Percentiles rank a stretch among this genome's conserved stretches.
Conservation (phyloP, 495 filamentous ascomycete species). For the Trichoderma parareesei region DNA sequence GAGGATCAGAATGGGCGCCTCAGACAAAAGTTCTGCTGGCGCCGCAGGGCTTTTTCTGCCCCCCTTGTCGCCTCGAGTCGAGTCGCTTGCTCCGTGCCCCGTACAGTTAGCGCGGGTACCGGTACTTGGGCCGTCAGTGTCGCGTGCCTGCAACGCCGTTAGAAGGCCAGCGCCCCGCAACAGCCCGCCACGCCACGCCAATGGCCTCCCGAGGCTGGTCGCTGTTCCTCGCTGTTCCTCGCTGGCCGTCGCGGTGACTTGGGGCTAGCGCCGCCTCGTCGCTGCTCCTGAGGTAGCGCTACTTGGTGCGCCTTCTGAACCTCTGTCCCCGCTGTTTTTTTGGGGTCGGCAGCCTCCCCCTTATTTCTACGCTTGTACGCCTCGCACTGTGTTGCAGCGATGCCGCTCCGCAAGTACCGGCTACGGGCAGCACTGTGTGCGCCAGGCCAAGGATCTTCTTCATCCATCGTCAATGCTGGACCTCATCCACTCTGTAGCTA, state of each 20-base stretch:
- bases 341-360: background rate
- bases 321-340: background rate
- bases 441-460: too few species aligned
- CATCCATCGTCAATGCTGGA: too few species aligned
- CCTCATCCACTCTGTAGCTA: too few species aligned
- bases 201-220: background rate
- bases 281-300: too few species aligned
- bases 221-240: background rate
- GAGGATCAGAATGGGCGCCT: background rate
- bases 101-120: background rate
- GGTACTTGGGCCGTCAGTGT: background rate
- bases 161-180: background rate
- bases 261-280: too few species aligned
- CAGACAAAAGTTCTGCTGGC: conserved; percentile 4
- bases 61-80: background rate
- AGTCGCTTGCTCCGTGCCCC: background rate
- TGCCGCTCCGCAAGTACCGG: background rate
- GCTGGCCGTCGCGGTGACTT: too few species aligned
- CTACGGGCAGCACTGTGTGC: background rate
- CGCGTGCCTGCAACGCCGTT: conserved; percentile 1
- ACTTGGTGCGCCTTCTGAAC: too few species aligned
- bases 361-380: background rate
- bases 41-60: background rate
- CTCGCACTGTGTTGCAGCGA: background rate
- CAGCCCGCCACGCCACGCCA: background rate